Base-by-base conservation (phyloP, 805 yeast genomes). In the Nadsonia fulvescens region DNA sequence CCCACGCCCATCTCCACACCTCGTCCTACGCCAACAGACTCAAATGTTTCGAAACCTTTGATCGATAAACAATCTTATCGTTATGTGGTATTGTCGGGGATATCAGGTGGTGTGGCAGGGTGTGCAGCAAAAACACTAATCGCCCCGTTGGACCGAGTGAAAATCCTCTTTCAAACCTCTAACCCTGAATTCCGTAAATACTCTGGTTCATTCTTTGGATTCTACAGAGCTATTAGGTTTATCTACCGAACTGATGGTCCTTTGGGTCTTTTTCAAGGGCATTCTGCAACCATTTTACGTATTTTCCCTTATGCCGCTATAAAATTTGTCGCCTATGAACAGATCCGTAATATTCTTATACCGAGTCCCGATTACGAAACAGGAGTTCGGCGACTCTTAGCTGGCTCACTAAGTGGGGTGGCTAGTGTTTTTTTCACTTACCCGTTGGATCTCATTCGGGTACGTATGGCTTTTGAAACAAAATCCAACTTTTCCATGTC, bases 221-320 rank as follows among this genome's bases (percentile, higher is more conserved):
- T 89, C 29, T 58, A 69, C 34, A 54, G 57, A 24, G 96, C 98
- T 0, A 74, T 74, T 0, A 52, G 53, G 18, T 61, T 66, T 30
- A 83, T 89, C 14, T 67, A 67, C 53, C 30, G 38, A 5, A 58
- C 54, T 26, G 89, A 81, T 46, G 96, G 96, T 10, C 24, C 70
- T 1, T 35, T 54, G 22, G 98, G 98, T 2, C 64, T 89, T 29
- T 86, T 70, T 46, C 93, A 86, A 42, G 98, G 98, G 20, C 98
- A 89, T 47, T 78, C 93, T 4, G 94, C 91, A 1, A 89, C 98
- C 0, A 54, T 89, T 26, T 49, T 83, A 22, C 61, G 98, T 34
- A 79, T 89, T 3, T 86, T 89, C 47, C 98, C 98, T 1, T 89
- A 89, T 47, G 95, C 98, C 4, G 93, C 94, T 7, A 77, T 89